These are phyloP conservation scores for Poa pratensis DNA, from an alignment of 176 grass and related monocot genomes.

Conservation along the genomic window DNA sequence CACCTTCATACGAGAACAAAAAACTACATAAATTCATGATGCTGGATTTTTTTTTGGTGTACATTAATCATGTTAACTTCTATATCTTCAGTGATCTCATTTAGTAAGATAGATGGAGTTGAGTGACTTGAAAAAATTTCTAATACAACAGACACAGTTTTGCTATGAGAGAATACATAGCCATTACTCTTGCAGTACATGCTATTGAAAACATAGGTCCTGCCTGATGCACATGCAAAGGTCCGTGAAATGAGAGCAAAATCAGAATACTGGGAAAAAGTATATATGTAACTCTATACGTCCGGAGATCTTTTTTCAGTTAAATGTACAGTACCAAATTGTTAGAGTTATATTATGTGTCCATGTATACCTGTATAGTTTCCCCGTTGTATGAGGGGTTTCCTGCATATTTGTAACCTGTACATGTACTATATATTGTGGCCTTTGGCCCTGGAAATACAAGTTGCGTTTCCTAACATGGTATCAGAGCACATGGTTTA, in stretches of 20 bases:
- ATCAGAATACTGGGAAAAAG: not conserved
- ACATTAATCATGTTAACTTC: not conserved
- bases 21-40: not conserved
- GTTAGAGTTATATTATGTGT: too few relatives aligned
- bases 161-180: not conserved
- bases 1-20: not conserved
- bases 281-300: not conserved
- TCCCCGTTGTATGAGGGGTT: too few relatives aligned
- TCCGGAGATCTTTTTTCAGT: not conserved
- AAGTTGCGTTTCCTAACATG: too few relatives aligned
- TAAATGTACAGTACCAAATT: not conserved
- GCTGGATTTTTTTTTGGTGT: constrained; percentile 4
- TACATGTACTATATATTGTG: too few relatives aligned
- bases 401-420: too few relatives aligned
- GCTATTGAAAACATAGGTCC: not conserved
- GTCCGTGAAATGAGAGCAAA: not conserved
- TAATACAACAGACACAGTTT: not conserved
- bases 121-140: not conserved
- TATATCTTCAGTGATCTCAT: not conserved
- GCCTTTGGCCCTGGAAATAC: too few relatives aligned
- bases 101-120: not conserved
- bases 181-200: not conserved
- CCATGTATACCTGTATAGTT: too few relatives aligned
- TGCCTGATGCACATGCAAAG: constrained; percentile 17
- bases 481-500: too few relatives aligned